Conservation (phyloP, 345 rosid genomes). For the Eutrema japonicum region DNA sequence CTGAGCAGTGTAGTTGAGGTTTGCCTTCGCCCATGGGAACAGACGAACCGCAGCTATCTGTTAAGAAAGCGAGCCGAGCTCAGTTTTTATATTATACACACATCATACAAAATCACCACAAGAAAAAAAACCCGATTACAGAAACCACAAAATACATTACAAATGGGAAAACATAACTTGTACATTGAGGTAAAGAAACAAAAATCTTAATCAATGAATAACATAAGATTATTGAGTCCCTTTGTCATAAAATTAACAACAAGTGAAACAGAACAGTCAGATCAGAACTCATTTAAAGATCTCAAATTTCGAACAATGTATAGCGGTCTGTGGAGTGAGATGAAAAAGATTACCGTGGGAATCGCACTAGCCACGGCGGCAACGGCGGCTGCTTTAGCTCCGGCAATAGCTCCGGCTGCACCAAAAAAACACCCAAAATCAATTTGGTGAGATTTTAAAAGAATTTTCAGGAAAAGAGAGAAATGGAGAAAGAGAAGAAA, state of each 20-base stretch:
- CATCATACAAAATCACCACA: constrained; percentile 3
- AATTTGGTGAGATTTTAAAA: neutral
- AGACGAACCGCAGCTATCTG: constrained; percentile 62
- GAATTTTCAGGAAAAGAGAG: neutral
- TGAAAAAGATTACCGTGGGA: constrained; percentile 63
- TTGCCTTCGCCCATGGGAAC: constrained; percentile 89
- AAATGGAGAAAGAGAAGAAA: neutral
- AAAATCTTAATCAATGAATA: neutral
- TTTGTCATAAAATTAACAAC: neutral
- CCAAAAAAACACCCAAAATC: neutral
- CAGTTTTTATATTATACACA: neutral
- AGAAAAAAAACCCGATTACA: neutral
- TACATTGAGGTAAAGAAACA: too few species aligned
- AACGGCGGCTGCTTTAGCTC: constrained; percentile 83
- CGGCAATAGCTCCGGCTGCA: constrained; percentile 81
- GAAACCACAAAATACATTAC: neutral
- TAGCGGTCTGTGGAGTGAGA: neutral
- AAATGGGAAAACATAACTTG: neutral
- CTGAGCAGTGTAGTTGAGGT: constrained; percentile 91
- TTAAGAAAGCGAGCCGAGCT: neutral
- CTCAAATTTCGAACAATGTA: neutral
- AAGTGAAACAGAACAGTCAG: neutral
- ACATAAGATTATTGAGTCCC: neutral
- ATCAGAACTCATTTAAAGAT: neutral
- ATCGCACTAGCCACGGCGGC: constrained; percentile 72